phyloP scores from a whole-genome alignment of 2,329 filamentous ascomycete genomes.

The Botrytis squamosa region DNA sequence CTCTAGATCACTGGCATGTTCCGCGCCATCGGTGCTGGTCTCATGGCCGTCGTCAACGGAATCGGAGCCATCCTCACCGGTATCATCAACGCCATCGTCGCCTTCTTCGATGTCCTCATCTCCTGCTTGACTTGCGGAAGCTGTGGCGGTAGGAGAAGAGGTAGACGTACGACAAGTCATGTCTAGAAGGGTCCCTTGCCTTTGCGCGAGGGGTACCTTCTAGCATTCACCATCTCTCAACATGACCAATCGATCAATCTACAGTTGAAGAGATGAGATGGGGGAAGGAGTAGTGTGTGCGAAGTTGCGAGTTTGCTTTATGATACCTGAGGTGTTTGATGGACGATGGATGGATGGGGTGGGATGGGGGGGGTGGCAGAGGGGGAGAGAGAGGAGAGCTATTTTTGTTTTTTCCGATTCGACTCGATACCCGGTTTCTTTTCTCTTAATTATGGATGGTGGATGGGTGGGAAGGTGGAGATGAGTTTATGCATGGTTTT shows the following conservation, averaged over 20 bases:
- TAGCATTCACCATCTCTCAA: not conserved
- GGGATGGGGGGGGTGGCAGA: not conserved
- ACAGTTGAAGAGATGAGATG: not conserved
- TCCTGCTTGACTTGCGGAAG: conserved; percentile 41
- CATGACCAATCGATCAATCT: not conserved
- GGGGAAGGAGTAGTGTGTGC: not conserved
- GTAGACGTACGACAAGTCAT: conserved; percentile 28
- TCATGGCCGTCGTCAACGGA: conserved; percentile 53
- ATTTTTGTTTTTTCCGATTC: conserved; percentile 14
- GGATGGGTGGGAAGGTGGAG: not conserved
- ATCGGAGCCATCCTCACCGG: conserved; percentile 45
- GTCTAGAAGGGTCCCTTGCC: conserved; percentile 27
- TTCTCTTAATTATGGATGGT: conserved; percentile 13
- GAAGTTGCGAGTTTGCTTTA: not conserved
- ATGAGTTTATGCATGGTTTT: conserved; percentile 3
- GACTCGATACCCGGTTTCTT: conserved; percentile 19
- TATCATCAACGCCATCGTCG: conserved; percentile 38
- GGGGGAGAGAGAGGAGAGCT: not conserved
- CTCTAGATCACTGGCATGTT: conserved; percentile 38
- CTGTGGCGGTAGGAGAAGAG: conserved; percentile 33
- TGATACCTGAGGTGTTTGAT: not conserved
- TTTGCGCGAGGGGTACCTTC: not conserved
- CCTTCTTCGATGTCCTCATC: conserved; percentile 41
- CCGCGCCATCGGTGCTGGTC: conserved; percentile 38
- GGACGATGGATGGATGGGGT: not conserved